A percentile compares a stretch with the other conserved stretches of the same genome.
These are phyloP conservation scores for Ormosia emarginata DNA, from an alignment of 306 rosid species.

Conservation along the genomic window DNA sequence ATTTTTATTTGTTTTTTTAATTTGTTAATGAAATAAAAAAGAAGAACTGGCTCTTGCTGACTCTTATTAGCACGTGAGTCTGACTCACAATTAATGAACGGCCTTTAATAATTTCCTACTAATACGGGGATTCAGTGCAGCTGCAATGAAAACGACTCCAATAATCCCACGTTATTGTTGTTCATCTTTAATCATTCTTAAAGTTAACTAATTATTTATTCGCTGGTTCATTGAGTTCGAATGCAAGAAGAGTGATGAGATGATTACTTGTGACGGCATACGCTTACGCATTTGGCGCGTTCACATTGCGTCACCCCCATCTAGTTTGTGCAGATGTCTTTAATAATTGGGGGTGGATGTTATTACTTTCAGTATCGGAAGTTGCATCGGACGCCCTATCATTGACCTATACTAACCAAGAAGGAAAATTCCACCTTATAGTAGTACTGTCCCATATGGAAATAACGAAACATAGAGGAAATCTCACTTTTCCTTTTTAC, in stretches of 20 bases:
- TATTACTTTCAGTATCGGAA: too few species aligned
- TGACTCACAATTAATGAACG: background rate
- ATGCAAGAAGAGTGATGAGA: background rate
- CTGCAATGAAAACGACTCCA: background rate
- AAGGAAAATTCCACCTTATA: background rate
- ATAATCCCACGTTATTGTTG: background rate
- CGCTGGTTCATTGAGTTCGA: too few species aligned
- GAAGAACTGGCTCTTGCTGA: background rate
- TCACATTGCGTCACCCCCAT: background rate
- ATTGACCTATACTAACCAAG: too few species aligned
- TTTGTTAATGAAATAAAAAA: background rate
- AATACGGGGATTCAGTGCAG: background rate
- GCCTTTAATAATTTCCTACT: background rate
- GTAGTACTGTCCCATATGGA: background rate
- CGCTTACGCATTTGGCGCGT: background rate
- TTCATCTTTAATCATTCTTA: too few species aligned
- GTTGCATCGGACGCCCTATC: too few species aligned
- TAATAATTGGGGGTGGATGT: background rate
- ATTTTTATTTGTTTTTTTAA: background rate
- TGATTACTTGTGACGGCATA: background rate
- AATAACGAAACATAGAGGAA: background rate
- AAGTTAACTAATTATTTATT: too few species aligned
- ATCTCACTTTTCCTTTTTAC: background rate
- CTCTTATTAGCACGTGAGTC: background rate
- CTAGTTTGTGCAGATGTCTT: background rate